Evolutionary conservation across 371 early-diverging fungal species (phyloP), one percentile per base, ranked within the genome.

Genomic region (Chytridiales sp.): DNA sequence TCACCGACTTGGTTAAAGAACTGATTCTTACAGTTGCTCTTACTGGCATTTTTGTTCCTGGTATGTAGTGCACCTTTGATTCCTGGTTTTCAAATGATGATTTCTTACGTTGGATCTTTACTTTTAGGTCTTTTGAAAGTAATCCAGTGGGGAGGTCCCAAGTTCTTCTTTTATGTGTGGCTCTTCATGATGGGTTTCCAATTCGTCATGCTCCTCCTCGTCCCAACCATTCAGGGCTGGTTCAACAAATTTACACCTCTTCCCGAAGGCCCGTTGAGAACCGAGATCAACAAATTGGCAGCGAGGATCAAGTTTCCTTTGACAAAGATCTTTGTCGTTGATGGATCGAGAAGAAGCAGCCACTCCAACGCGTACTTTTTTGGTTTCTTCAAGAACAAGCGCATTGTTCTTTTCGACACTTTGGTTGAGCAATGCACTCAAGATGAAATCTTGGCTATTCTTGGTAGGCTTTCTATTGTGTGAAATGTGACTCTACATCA

Each of bases 311-410:
- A 84, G 2, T 98, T 98, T 75, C 94, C 97, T n/a, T 80, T 96
- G 39, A 92, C 84, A 59, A 94, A 97, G 72, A 80, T 99, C 22
- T 94, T 90, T 61, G 88, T 95, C 19, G 91, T 98, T 73, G 99
- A 99, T 72, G 98, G 97, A 11, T 60, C 91, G 69, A 94, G 87
- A 72, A 88, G 99, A 35, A 89, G 90, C 2, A 75, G 88, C 19
- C 99, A 99, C 72, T 92, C 92, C 40, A 98, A 99, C 74, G 99
- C 99, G 1, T 99, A 97, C 76, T 96, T 99, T 70, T 92, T 88
- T 61, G 96, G 97, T 0, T 91, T 97, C 62, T 93, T 91, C 68
- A 92, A 93, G 38, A 69, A 93, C 78, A 97, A 98, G 85, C 89
- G 95, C 44, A 97, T 99, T 67, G 99, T 99, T 0, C 66, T 99